These are phyloP conservation scores for Stromatinia cepivora DNA, from an alignment of 2,329 filamentous ascomycete genomes.

Conservation along the genomic window DNA sequence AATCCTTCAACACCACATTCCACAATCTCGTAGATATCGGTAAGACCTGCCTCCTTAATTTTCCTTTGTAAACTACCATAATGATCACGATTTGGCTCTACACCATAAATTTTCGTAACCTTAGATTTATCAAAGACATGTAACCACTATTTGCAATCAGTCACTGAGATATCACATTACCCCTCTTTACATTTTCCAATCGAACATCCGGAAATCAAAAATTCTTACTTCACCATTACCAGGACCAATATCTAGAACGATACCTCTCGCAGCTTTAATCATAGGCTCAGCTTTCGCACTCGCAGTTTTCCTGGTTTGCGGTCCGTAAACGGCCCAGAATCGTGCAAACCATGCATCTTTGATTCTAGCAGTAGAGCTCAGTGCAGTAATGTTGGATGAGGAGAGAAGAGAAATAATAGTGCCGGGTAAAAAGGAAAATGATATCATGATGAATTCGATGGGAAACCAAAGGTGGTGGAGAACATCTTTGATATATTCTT, in stretches of 20 bases:
- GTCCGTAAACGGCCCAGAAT: conserved; percentile 60
- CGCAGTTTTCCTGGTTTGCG: conserved; percentile 48
- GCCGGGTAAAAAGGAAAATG: conserved; percentile 51
- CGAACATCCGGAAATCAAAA: conserved; percentile 46
- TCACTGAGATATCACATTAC: conserved; percentile 45
- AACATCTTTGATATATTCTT: conserved; percentile 27
- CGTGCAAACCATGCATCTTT: conserved; percentile 56
- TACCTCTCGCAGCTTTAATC: conserved; percentile 30
- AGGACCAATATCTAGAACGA: conserved; percentile 57
- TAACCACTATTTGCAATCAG: conserved; percentile 46
- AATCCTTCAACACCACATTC: conserved; percentile 63
- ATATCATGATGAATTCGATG: conserved; percentile 54
- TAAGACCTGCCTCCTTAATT: conserved; percentile 53
- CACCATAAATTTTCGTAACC: conserved; percentile 54
- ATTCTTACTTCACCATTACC: conserved; percentile 60
- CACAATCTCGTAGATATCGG: conserved; percentile 60
- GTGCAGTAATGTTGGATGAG: conserved; percentile 41
- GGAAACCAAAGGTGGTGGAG: conserved; percentile 43
- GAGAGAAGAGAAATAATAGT: conserved; percentile 50
- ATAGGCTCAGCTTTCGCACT: conserved; percentile 50
- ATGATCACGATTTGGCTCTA: conserved; percentile 62
- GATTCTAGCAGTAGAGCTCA: conserved; percentile 45
- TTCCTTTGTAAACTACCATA: conserved; percentile 50
- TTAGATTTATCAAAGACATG: conserved; percentile 23
- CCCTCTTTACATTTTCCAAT: conserved; percentile 31